Evolutionary conservation across 2,329 filamentous ascomycete species (phyloP).

Genomic region (Sclerotinia spermophila): DNA sequence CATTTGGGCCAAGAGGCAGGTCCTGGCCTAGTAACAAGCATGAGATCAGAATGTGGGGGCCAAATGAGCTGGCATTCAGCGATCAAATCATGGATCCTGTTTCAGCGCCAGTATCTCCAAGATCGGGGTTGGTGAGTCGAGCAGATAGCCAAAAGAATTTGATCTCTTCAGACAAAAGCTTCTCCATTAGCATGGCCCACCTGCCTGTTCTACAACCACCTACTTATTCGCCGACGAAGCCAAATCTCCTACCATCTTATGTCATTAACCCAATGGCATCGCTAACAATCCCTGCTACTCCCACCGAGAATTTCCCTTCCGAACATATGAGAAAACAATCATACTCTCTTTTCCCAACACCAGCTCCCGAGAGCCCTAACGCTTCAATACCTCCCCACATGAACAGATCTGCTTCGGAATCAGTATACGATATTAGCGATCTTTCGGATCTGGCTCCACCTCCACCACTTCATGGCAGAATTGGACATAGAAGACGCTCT

Average conservation of each 20-base stretch:
- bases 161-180: slow-evolving; percentile 29
- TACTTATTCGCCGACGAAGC: slow-evolving; percentile 18
- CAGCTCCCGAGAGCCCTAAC: slow-evolving; percentile 21
- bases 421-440: slow-evolving; percentile 35
- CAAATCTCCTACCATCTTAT: slow-evolving; percentile 18
- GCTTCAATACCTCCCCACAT: not conserved
- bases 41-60: slow-evolving; percentile 46
- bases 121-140: slow-evolving; percentile 21
- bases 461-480: slow-evolving; percentile 24
- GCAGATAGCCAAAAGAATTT: slow-evolving; percentile 28
- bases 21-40: slow-evolving; percentile 48
- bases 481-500: slow-evolving; percentile 48
- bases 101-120: slow-evolving; percentile 24
- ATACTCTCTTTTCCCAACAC: slow-evolving; percentile 34
- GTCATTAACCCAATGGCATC: slow-evolving; percentile 10
- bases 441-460: slow-evolving; percentile 27
- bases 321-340: slow-evolving; percentile 29
- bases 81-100: slow-evolving; percentile 33
- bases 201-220: slow-evolving; percentile 20
- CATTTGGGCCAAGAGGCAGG: slow-evolving; percentile 47
- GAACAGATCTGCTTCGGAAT: slow-evolving; percentile 20
- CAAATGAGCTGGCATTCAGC: slow-evolving; percentile 38
- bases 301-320: not conserved
- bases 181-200: slow-evolving; percentile 28
- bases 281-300: not conserved